Evolutionary conservation across 2,329 filamentous ascomycete species (phyloP).

Genomic region (Paracamarosporium sp.): DNA sequence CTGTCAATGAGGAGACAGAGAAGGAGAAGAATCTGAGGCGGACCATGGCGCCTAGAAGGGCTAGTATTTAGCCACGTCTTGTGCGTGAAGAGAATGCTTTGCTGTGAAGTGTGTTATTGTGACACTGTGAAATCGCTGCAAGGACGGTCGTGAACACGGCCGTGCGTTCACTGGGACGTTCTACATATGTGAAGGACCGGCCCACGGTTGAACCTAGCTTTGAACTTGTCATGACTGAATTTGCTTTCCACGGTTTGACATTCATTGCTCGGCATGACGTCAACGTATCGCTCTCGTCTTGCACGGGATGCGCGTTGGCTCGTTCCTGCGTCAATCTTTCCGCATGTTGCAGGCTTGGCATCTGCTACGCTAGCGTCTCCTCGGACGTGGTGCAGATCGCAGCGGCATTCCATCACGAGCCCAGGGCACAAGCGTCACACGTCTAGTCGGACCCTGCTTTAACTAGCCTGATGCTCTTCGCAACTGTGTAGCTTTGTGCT

Average conservation of each 20-base stretch:
- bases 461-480: neutral
- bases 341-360: neutral
- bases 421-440: neutral
- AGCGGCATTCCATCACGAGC: too few relatives aligned
- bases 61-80: conserved; percentile 47
- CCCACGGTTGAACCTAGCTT: too few relatives aligned
- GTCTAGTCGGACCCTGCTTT: neutral
- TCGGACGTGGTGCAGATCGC: too few relatives aligned
- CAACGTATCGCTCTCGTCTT: neutral
- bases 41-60: conserved; percentile 59
- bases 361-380: too few relatives aligned
- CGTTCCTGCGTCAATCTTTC: neutral
- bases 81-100: neutral
- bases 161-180: too few relatives aligned
- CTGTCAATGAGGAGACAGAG: conserved; percentile 59
- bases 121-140: too few relatives aligned
- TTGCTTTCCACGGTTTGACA: too few relatives aligned
- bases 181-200: too few relatives aligned
- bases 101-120: too few relatives aligned
- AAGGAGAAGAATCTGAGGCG: conserved; percentile 58
- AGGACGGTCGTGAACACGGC: too few relatives aligned
- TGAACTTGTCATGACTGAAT: too few relatives aligned
- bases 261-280: neutral
- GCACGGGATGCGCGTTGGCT: neutral
- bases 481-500: neutral